phyloP scores from a whole-genome alignment of 768 basidiomycete genomes.

The Russula emetica region DNA sequence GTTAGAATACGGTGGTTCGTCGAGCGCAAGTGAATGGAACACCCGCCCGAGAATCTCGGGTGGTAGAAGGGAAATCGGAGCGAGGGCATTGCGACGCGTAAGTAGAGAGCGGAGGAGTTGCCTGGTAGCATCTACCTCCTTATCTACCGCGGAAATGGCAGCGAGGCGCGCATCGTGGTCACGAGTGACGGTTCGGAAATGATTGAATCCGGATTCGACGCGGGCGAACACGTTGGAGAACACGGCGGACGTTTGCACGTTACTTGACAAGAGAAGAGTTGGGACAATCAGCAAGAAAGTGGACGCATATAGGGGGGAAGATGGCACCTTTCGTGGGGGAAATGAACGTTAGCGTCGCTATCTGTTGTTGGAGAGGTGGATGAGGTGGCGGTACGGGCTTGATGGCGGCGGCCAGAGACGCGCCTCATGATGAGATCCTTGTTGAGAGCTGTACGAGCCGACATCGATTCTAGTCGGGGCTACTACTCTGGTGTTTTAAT shows the following conservation, averaged over 20 bases:
- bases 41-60: neutral
- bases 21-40: constrained; percentile 4
- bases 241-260: neutral
- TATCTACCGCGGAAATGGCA: constrained; percentile 1
- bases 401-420: neutral
- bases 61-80: neutral
- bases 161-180: neutral
- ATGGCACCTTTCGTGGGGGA: neutral
- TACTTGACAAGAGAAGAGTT: neutral
- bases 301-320: neutral
- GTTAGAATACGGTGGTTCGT: neutral
- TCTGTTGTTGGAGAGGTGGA: neutral
- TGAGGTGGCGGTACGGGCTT: neutral
- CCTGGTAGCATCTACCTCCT: constrained; percentile 5
- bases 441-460: neutral
- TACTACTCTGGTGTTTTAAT: neutral
- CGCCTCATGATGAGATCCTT: constrained; percentile 6
- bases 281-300: neutral
- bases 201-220: neutral
- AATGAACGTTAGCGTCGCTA: neutral
- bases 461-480: neutral
- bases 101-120: neutral
- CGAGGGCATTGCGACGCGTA: neutral
- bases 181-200: neutral
- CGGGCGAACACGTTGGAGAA: neutral